phyloP scores from a whole-genome alignment of 345 rosid genomes.

The Hibiscus tridactylites region DNA sequence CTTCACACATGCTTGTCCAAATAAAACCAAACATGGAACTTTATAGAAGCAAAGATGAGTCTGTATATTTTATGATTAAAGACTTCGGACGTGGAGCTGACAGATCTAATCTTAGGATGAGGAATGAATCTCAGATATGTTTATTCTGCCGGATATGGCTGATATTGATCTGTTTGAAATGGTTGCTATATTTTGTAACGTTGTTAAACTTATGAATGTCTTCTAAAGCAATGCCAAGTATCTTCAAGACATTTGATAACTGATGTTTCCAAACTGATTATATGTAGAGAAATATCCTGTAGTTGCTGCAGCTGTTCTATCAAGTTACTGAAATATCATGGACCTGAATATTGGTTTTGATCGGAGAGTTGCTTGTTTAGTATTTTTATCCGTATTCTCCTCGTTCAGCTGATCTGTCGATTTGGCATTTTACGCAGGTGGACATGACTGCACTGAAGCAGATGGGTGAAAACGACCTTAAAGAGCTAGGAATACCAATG shows the following conservation, averaged over 20 bases:
- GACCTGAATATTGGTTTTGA: not conserved
- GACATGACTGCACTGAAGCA: slow-evolving; percentile 86
- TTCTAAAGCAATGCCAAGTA: not conserved
- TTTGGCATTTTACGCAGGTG: slow-evolving; percentile 43
- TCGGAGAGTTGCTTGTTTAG: not conserved
- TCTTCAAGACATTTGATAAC: not conserved
- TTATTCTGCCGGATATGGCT: not conserved
- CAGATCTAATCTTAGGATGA: not conserved
- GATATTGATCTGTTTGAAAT: not conserved
- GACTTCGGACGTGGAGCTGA: not conserved
- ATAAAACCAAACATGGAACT: not conserved
- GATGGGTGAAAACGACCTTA: slow-evolving; percentile 90
- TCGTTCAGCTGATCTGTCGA: slow-evolving; percentile 4
- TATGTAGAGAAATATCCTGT: too few species aligned
- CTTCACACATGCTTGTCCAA: not conserved
- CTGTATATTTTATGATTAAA: not conserved
- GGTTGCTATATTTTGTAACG: not conserved
- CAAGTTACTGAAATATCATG: not conserved
- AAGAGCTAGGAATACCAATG: slow-evolving; percentile 96
- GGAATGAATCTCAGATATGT: not conserved
- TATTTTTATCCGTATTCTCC: not conserved
- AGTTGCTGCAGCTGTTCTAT: too few species aligned
- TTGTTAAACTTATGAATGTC: not conserved
- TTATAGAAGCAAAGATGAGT: not conserved
- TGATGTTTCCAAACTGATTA: not conserved